These are phyloP conservation scores for Heimioporus retisporus DNA, from an alignment of 1,284 basidiomycete genomes.

Conservation along the genomic window DNA sequence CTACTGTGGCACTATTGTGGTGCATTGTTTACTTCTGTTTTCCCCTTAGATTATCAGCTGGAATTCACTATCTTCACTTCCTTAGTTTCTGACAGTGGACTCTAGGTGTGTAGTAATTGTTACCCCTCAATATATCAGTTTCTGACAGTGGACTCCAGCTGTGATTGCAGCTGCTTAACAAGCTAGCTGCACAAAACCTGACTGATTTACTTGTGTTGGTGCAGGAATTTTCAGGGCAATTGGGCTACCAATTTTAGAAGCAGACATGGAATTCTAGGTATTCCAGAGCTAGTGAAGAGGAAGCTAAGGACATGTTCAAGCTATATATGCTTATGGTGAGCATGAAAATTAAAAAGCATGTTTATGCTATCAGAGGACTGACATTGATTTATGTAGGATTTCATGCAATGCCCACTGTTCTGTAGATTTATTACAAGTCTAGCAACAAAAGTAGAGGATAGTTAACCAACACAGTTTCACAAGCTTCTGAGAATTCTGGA, in stretches of 20 bases:
- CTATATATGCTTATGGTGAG: slow-evolving; percentile 1
- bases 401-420: no score
- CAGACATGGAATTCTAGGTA: background rate
- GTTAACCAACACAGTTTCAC: background rate
- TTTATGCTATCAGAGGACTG: no score
- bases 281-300: background rate
- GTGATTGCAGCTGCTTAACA: no score
- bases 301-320: slow-evolving; percentile 9
- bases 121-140: no score
- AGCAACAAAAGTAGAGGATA: background rate
- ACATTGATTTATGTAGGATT: background rate
- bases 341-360: background rate
- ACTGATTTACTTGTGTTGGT: background rate
- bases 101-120: no score
- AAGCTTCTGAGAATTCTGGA: background rate
- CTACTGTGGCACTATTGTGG: no score
- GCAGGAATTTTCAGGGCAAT: slow-evolving; percentile 11
- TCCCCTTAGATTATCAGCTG: no score
- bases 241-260: slow-evolving; percentile 4
- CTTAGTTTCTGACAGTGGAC: no score
- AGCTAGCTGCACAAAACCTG: background rate
- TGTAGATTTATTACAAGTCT: background rate
- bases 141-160: no score
- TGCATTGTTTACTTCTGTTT: no score
- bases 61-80: no score